These are phyloP conservation scores for Dendrocalamus latiflorus DNA, from an alignment of 202 grass and related monocot species.

Conservation along the genomic window DNA sequence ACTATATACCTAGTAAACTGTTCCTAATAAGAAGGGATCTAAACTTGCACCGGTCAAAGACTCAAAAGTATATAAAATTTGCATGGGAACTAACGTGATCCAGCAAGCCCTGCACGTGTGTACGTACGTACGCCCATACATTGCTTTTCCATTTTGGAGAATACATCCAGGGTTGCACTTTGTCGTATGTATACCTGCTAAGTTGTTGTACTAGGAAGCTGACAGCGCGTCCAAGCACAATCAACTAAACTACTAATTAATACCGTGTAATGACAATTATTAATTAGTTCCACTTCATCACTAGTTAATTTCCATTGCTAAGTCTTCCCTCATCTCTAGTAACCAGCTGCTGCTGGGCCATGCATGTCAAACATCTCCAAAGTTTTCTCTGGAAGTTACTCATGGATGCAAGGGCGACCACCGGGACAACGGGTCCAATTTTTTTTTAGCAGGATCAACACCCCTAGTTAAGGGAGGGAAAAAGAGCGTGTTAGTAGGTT, in stretches of 20 bases:
- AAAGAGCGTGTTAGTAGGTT: too few relatives aligned
- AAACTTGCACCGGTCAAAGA: too few relatives aligned
- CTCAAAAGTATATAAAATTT: background rate
- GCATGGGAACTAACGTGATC: background rate
- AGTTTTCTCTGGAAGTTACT: slow-evolving; percentile 11
- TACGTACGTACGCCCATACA: background rate
- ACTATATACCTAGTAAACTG: too few relatives aligned
- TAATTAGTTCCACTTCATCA: background rate
- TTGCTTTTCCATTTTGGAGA: slow-evolving; percentile 11
- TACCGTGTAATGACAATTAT: background rate
- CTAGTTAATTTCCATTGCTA: background rate
- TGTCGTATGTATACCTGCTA: slow-evolving; percentile 6
- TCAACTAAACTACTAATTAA: background rate
- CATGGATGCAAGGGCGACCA: too few relatives aligned
- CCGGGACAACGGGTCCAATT: too few relatives aligned
- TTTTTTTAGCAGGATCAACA: too few relatives aligned
- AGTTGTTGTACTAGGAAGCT: background rate
- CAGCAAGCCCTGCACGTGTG: background rate
- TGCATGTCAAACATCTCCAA: too few relatives aligned
- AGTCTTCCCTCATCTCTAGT: background rate
- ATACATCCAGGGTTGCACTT: slow-evolving; percentile 14
- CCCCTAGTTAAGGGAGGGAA: too few relatives aligned
- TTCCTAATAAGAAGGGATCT: too few relatives aligned
- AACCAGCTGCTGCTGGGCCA: background rate
- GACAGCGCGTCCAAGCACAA: too few relatives aligned